Evolutionary conservation across 495 filamentous ascomycete species (phyloP).

Genomic region (Penicillium atrosanguineum): DNA sequence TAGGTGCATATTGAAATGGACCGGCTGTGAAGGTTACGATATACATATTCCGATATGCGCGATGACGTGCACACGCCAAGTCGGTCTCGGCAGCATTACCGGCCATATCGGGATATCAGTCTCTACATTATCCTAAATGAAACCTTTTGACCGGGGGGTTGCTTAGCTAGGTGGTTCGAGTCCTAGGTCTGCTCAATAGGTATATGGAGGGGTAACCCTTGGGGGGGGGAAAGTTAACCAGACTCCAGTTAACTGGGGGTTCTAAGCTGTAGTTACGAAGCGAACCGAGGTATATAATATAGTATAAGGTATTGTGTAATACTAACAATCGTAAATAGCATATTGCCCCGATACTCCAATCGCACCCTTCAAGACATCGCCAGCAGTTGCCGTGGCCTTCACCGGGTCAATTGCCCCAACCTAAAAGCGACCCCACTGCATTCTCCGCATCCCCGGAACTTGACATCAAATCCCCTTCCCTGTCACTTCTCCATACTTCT

Average conservation of each 20-base stretch:
- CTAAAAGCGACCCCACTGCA: slow-evolving; percentile 2
- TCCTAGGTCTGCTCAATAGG: too few relatives aligned
- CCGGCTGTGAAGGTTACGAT: neutral
- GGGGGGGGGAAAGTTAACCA: too few relatives aligned
- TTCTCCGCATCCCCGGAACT: neutral
- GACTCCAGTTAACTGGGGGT: too few relatives aligned
- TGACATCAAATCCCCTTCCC: neutral
- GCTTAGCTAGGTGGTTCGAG: neutral
- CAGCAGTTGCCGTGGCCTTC: neutral
- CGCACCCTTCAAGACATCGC: neutral
- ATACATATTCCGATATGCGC: neutral
- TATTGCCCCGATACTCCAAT: neutral
- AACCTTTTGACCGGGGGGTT: neutral
- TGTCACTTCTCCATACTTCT: neutral
- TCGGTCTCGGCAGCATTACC: neutral
- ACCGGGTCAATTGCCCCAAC: slow-evolving; percentile 2
- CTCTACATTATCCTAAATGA: neutral
- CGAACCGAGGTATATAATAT: neutral
- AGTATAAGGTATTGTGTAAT: too few relatives aligned
- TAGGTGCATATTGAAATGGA: neutral
- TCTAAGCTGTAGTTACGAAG: too few relatives aligned
- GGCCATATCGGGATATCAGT: neutral
- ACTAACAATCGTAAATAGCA: too few relatives aligned
- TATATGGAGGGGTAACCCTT: neutral
- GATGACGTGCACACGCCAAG: neutral